phyloP scores from a whole-genome alignment of 1,284 basidiomycete species.

The Acaromyces ingoldii region DNA sequence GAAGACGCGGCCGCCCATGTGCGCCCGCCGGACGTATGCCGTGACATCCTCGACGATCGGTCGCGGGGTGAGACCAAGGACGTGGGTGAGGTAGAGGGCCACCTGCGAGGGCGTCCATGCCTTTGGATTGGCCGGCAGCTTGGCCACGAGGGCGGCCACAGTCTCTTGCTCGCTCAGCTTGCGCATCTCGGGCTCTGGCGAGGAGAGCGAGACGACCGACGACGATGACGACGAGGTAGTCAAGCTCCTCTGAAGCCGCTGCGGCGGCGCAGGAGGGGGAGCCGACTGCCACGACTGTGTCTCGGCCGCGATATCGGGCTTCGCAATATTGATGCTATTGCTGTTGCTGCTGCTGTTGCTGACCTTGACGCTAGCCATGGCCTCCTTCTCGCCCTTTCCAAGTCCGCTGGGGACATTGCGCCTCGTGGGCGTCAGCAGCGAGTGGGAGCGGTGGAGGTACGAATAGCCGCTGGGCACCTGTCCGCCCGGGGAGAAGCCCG shows the following conservation, averaged over 20 bases:
- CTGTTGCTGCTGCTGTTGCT: conserved; percentile 8
- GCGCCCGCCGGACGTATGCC: conserved; percentile 29
- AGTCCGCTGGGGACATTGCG: conserved; percentile 24
- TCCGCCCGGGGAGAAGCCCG: conserved; percentile 42
- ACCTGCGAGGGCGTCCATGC: conserved; percentile 41
- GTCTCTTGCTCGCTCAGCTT: neutral
- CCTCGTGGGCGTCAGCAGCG: conserved; percentile 35
- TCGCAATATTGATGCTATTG: neutral
- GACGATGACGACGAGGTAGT: conserved; percentile 14
- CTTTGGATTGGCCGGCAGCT: conserved; percentile 35
- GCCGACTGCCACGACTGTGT: neutral
- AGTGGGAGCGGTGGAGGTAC: conserved; percentile 32
- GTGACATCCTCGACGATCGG: conserved; percentile 42
- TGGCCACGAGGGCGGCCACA: conserved; percentile 11
- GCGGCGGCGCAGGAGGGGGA: neutral
- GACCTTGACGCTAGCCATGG: neutral
- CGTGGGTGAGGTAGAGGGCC: conserved; percentile 39
- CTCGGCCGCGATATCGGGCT: neutral
- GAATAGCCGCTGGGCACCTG: conserved; percentile 38
- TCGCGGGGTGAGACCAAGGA: conserved; percentile 37
- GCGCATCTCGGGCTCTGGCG: neutral
- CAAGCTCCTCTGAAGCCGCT: too few species aligned
- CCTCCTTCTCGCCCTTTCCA: neutral
- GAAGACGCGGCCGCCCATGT: conserved; percentile 40
- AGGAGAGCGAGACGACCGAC: conserved; percentile 7